Evolutionary conservation across 306 rosid genomes (phyloP), one percentile per base, ranked within the genome.

Genomic region (Vigna trinervia): DNA sequence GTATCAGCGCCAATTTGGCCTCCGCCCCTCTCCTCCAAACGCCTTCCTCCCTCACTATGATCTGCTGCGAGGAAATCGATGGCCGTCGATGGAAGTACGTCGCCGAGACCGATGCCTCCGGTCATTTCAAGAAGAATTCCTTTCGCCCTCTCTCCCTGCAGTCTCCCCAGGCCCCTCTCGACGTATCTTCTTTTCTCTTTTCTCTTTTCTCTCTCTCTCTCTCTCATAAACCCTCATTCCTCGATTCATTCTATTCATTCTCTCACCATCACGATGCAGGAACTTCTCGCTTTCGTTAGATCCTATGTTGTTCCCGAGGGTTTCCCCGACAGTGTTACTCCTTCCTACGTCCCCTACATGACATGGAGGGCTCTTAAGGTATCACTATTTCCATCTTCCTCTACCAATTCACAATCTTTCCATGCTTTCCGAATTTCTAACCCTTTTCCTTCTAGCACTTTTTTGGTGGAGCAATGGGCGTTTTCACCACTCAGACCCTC

Each of bases 391-490:
- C 30, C 46, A 2, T 45, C 50, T 45, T 4, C 15, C 50, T 45
- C 50, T 45, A 45, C 50, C 50, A 45, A 45, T 10, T 3, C 5
- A 11, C 47, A 10, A 43, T 43, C 47, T 10, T 43, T 10, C 47
- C 0, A 3, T 11, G 3, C 50, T 11, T 45, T 45, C 50, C 4
- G 12, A 3, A 12, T 45, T 45, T 12, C 14, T 45, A 12, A 45
- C 5, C 12, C 15, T 45, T 45, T 45, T 11, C 15, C 14, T 12
- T 45, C 66, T 77, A 94, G 94, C 99, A 92, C 83, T 95, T 95
- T 77, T 95, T 95, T 69, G 99, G 99, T 41, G 99, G 99, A 66
- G 99, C 99, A n/a, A 95, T 95, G 97, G 97, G 99, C 13, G 99
- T 95, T 80, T 95, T 95, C 87, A 95, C 99, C 1, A 95, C 99